Conservation (phyloP, 1,284 basidiomycete species). For the Sporisorium exsertum region DNA sequence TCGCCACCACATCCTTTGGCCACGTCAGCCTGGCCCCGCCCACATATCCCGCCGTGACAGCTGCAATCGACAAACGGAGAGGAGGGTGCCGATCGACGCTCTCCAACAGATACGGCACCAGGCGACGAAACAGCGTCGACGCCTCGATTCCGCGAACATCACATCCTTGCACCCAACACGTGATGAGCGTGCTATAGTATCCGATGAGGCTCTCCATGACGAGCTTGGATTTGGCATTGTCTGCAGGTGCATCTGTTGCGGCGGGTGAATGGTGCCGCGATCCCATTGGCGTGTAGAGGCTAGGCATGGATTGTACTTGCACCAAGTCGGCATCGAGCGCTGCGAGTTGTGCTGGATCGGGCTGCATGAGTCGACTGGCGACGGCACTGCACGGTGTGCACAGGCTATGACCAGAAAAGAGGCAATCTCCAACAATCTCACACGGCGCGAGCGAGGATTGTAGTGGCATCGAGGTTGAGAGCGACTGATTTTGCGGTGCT, state of each 20-base stretch:
- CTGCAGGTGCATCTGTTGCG: background rate
- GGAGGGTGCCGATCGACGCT: constrained; percentile 31
- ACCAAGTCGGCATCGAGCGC: constrained; percentile 29
- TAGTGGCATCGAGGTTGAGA: background rate
- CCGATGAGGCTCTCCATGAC: constrained; percentile 47
- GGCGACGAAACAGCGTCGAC: constrained; percentile 29
- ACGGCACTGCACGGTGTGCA: constrained; percentile 40
- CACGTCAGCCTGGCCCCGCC: constrained; percentile 38
- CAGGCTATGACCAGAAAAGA: constrained; percentile 37
- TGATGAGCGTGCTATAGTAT: constrained; percentile 48
- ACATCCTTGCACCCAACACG: constrained; percentile 42
- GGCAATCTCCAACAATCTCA: constrained; percentile 47
- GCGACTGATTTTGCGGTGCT: background rate
- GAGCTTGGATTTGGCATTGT: constrained; percentile 26
- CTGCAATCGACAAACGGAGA: constrained; percentile 35
- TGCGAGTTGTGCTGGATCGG: constrained; percentile 25
- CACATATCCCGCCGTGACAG: constrained; percentile 42
- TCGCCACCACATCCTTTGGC: constrained; percentile 43
- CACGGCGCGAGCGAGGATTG: constrained; percentile 13
- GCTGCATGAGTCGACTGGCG: constrained; percentile 42
- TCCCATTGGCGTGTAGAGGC: constrained; percentile 35
- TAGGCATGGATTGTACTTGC: constrained; percentile 32
- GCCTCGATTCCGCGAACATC: constrained; percentile 40
- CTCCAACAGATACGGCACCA: constrained; percentile 41
- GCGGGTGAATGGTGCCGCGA: constrained; percentile 32